Conservation (phyloP, 2,329 filamentous ascomycete species). For the Beauveria asiatica region DNA sequence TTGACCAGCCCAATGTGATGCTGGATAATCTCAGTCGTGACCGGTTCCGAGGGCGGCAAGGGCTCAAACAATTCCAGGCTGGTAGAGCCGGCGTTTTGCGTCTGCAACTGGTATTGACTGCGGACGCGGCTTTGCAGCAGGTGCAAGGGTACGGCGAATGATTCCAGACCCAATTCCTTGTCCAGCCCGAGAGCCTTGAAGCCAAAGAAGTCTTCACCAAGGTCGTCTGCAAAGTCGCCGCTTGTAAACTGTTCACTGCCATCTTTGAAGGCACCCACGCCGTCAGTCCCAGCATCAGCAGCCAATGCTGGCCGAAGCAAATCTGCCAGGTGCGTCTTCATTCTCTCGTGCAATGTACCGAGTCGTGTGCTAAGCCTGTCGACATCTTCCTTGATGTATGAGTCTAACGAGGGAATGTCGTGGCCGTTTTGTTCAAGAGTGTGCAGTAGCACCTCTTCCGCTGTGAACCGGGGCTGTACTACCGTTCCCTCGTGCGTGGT, state of each 20-base stretch:
- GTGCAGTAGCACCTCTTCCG: conserved; percentile 82
- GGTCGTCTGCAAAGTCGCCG: conserved; percentile 94
- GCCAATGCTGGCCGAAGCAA: conserved; percentile 81
- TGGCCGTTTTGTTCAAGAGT: conserved; percentile 76
- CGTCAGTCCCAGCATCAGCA: conserved; percentile 66
- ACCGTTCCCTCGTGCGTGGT: conserved; percentile 33
- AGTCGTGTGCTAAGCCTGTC: conserved; percentile 76
- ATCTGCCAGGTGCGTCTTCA: conserved; percentile 89
- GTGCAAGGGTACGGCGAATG: conserved; percentile 86
- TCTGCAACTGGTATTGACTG: conserved; percentile 73
- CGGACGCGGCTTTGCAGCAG: conserved; percentile 86
- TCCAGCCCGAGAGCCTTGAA: conserved; percentile 93
- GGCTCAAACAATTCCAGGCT: conserved; percentile 56
- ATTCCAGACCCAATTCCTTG: conserved; percentile 79
- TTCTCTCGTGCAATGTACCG: conserved; percentile 78
- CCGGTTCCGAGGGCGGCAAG: conserved; percentile 62
- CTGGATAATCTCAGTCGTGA: conserved; percentile 70
- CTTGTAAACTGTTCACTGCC: conserved; percentile 95
- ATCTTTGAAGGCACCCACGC: conserved; percentile 86
- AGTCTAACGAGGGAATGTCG: conserved; percentile 72
- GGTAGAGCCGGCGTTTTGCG: conserved; percentile 49
- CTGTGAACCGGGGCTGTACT: conserved; percentile 60
- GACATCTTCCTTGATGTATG: conserved; percentile 88
- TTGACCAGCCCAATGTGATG: conserved; percentile 80
- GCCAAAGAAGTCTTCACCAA: conserved; percentile 97